phyloP scores from a whole-genome alignment of 495 filamentous ascomycete species.

The Aspergillus sclerotiicarbonarius region DNA sequence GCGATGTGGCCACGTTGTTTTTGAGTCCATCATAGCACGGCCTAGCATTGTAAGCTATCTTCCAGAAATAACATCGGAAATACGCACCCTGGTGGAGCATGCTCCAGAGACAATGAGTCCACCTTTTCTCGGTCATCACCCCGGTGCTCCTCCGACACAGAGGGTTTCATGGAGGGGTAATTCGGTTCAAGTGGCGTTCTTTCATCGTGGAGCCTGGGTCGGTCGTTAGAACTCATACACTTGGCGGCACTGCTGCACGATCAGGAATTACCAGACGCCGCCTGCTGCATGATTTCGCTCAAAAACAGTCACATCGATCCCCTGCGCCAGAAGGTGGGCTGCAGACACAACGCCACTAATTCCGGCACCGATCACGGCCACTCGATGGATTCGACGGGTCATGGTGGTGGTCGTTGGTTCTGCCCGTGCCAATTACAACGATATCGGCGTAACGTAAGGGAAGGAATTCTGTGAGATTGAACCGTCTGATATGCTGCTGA shows the following conservation, averaged over 20 bases:
- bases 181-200: conserved; percentile 53
- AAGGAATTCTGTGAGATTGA: background rate
- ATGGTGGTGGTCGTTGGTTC: conserved; percentile 18
- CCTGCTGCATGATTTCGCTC: conserved; percentile 59
- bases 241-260: background rate
- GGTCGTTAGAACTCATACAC: background rate
- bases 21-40: conserved; percentile 59
- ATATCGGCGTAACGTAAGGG: background rate
- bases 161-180: conserved; percentile 54
- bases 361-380: conserved; percentile 70
- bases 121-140: conserved; percentile 22
- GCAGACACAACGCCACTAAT: conserved; percentile 65
- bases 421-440: background rate
- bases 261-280: conserved; percentile 56
- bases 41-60: conserved; percentile 24
- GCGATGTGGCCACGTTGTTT: conserved; percentile 63
- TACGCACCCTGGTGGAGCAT: conserved; percentile 52
- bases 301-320: conserved; percentile 62
- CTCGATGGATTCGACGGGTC: conserved; percentile 32
- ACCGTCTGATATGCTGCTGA: background rate
- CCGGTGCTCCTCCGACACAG: conserved; percentile 29
- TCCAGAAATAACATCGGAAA: background rate
- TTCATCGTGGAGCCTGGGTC: conserved; percentile 56
- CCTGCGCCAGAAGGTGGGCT: conserved; percentile 57
- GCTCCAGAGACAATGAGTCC: conserved; percentile 27